Conservation (phyloP, 176 grass and related monocot species). For the Aechmea fasciata region DNA sequence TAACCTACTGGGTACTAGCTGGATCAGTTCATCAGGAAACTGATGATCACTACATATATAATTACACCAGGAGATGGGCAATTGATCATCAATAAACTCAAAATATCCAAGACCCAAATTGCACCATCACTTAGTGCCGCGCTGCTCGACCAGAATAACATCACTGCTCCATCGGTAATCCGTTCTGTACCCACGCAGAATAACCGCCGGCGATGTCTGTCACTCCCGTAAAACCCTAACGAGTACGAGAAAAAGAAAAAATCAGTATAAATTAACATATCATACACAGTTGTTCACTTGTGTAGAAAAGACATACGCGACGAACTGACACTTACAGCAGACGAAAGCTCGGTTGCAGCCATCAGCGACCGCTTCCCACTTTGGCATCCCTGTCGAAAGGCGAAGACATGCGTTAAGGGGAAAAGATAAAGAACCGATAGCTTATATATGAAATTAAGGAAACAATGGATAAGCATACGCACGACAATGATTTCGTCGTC, state of each 20-base stretch:
- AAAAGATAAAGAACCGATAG: background rate
- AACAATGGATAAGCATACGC: background rate
- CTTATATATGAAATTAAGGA: background rate
- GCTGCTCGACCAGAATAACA: background rate
- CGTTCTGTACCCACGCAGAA: slow-evolving; percentile 52
- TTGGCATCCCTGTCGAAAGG: slow-evolving; percentile 54
- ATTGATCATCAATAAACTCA: background rate
- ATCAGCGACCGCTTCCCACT: slow-evolving; percentile 74
- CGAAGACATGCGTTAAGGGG: background rate
- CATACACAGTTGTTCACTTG: background rate
- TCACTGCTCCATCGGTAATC: slow-evolving; percentile 36
- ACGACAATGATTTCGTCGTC: slow-evolving; percentile 65
- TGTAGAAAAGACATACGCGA: background rate
- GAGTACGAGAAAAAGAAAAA: background rate
- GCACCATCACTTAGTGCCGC: background rate
- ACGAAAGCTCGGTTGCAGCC: slow-evolving; percentile 59
- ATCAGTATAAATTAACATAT: background rate
- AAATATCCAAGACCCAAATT: background rate
- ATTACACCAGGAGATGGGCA: background rate
- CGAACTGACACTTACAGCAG: slow-evolving; percentile 38
- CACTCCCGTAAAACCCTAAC: slow-evolving; percentile 55
- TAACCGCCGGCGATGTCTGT: slow-evolving; percentile 65
- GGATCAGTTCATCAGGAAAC: background rate
- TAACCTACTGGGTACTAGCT: background rate
- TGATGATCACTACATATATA: no score